Evolutionary conservation across 225 moss, liverwort and hornwort species (phyloP).

Genomic region (Neckera pumila): DNA sequence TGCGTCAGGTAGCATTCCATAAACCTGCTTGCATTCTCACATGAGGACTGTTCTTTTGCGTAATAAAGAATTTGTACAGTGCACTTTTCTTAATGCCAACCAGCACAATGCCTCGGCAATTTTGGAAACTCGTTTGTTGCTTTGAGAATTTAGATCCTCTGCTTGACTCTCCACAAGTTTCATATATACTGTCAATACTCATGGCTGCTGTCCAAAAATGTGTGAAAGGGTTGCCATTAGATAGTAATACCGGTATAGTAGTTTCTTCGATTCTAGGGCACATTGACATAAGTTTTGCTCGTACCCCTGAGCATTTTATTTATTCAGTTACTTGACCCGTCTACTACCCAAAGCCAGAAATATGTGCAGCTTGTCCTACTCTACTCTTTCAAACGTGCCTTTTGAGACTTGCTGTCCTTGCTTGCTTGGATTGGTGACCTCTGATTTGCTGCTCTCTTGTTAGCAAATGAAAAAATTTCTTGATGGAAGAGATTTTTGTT

Average conservation of each 20-base stretch:
- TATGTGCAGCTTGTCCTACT: background rate
- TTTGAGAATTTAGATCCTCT: background rate
- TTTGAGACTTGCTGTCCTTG: background rate
- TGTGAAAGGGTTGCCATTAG: background rate
- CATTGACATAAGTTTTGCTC: background rate
- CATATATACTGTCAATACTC: background rate
- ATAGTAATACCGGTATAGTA: background rate
- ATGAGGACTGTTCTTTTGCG: conserved; percentile 22
- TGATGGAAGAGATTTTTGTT: background rate
- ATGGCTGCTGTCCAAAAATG: background rate
- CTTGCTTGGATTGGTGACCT: background rate
- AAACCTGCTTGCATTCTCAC: conserved; percentile 9
- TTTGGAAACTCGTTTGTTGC: background rate
- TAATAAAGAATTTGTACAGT: conserved; percentile 42
- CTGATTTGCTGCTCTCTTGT: background rate
- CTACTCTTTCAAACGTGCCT: background rate
- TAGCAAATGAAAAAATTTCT: background rate
- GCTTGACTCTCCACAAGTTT: background rate
- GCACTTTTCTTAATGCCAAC: conserved; percentile 2
- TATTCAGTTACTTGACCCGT: background rate
- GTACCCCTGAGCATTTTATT: background rate
- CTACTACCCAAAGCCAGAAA: background rate
- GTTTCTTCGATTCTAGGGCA: background rate
- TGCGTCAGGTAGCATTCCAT: conserved; percentile 12
- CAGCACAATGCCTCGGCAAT: background rate